Conservation (phyloP, 1,284 basidiomycete genomes). For the Ganoderma lucidum region DNA sequence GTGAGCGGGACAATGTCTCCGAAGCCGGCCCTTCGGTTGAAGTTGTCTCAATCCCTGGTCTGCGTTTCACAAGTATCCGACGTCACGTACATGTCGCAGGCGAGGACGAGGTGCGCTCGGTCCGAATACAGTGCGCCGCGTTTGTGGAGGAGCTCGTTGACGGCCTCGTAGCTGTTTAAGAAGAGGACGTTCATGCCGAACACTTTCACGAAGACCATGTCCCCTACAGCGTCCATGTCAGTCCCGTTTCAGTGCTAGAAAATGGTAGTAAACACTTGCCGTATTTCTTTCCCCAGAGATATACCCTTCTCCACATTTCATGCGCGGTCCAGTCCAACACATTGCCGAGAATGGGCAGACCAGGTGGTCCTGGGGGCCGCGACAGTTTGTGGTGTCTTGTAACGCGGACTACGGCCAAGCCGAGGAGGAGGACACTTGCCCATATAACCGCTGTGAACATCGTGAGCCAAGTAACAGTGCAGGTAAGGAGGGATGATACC, state of each 20-base stretch:
- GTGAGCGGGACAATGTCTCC: constrained; percentile 17
- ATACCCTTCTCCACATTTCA: constrained; percentile 12
- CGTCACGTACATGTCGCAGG: constrained; percentile 16
- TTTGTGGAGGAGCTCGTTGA: constrained; percentile 34
- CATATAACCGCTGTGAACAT: background rate
- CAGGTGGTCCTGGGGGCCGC: constrained; percentile 19
- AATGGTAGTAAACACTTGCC: background rate
- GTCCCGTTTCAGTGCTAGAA: background rate
- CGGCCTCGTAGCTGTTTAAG: constrained; percentile 28
- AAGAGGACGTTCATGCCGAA: constrained; percentile 26
- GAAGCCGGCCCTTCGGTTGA: constrained; percentile 15
- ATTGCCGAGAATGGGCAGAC: constrained; percentile 20
- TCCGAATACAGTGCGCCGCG: constrained; percentile 35
- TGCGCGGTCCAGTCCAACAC: constrained; percentile 14
- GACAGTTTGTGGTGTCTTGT: background rate
- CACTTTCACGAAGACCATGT: constrained; percentile 11
- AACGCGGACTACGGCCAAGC: background rate
- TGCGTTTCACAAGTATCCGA: background rate
- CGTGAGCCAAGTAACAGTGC: background rate
- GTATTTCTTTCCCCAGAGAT: constrained; percentile 9
- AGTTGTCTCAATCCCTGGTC: background rate
- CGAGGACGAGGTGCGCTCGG: constrained; percentile 21
- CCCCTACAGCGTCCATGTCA: background rate
- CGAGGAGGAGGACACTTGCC: background rate
- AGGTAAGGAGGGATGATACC: background rate